A percentile compares a stretch with the other conserved stretches of the same genome.
Evolutionary conservation across 139 green algal genomes (phyloP).

Genomic region (Desmodesmus armatus): DNA sequence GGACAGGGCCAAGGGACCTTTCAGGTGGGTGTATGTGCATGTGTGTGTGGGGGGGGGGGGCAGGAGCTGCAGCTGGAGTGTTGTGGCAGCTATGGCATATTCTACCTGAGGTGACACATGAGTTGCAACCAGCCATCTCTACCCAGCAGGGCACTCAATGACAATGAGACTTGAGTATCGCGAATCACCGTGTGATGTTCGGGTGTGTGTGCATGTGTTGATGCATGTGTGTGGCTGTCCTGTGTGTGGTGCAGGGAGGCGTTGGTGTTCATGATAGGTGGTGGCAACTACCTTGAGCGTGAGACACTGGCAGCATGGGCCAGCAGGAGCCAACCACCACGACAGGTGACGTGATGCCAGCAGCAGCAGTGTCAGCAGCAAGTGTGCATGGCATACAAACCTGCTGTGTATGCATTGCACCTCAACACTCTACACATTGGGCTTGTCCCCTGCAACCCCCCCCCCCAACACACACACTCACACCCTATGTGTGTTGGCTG

Average conservation of each 20-base stretch:
- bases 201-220: too few species aligned
- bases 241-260: conserved; percentile 86
- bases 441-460: background rate
- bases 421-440: too few species aligned
- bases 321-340: conserved; percentile 34
- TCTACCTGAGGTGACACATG: too few species aligned
- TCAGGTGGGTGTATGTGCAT: too few species aligned
- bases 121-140: too few species aligned
- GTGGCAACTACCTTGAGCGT: conserved; percentile 96
- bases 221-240: too few species aligned
- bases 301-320: conserved; percentile 82
- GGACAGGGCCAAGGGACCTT: conserved; percentile 30
- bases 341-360: conserved; percentile 39
- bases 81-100: too few species aligned
- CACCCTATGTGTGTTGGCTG: background rate
- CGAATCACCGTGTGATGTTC: conserved; percentile 55
- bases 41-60: too few species aligned
- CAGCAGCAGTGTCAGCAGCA: background rate
- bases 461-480: background rate
- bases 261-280: conserved; percentile 98
- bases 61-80: too few species aligned
- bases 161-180: too few species aligned
- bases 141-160: too few species aligned
- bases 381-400: background rate
- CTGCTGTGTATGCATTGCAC: too few species aligned